A percentile compares a stretch with the other conserved stretches of the same genome.
These are phyloP conservation scores for Discostella stelligeroides DNA, from an alignment of 108 stramenopile species.

Conservation along the genomic window DNA sequence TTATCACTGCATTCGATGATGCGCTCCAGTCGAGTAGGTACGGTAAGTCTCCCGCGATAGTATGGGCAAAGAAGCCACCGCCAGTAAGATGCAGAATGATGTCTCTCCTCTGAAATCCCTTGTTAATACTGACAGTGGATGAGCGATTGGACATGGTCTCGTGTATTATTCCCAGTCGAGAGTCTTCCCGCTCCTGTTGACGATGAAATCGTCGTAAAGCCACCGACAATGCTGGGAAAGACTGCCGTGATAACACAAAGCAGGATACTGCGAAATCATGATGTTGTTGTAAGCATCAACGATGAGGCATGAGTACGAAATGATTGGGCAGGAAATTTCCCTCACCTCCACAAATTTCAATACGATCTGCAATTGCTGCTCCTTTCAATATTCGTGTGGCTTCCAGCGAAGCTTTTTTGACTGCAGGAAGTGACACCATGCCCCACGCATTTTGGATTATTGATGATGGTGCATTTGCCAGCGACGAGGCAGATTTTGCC, in stretches of 20 bases:
- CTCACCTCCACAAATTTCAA: conserved; percentile 59
- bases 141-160: conserved; percentile 43
- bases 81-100: conserved; percentile 85
- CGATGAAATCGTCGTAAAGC: conserved; percentile 42
- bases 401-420: conserved; percentile 73
- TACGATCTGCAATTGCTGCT: conserved; percentile 74
- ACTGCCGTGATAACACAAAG: conserved; percentile 69
- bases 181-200: conserved; percentile 39
- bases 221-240: conserved; percentile 54
- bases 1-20: conserved; percentile 70
- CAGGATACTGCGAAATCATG: conserved; percentile 52
- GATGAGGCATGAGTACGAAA: no score
- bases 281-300: background rate
- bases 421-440: conserved; percentile 73
- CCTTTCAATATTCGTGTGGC: conserved; percentile 79
- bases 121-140: conserved; percentile 35
- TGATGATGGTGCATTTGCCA: conserved; percentile 46
- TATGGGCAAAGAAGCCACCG: conserved; percentile 86
- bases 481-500: conserved; percentile 48
- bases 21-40: conserved; percentile 83
- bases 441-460: conserved; percentile 85
- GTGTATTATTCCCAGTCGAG: conserved; percentile 58
- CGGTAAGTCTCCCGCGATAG: conserved; percentile 79
- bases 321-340: background rate
- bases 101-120: conserved; percentile 52